Evolutionary conservation across 176 grass and related monocot genomes (phyloP), one percentile per base, ranked within the genome.

Genomic region (Oryza glumipatula): DNA sequence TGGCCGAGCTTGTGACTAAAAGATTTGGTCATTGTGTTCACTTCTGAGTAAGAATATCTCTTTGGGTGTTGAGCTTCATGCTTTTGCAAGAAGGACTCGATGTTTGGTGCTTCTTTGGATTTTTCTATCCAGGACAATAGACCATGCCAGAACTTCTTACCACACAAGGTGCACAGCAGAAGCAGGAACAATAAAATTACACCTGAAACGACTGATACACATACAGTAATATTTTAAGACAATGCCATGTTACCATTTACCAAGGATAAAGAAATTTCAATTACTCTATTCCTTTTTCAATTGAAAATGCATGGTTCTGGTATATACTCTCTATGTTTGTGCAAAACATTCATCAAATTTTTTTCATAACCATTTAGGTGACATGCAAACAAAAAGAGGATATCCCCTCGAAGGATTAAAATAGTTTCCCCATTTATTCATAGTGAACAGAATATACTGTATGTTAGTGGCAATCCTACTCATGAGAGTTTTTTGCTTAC

Each of bases 1-100:
- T 92, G 86, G 9, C 90, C 90, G 39, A 92, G 9, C 16, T 91
- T 88, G 32, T 91, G 46, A 35, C 61, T 33, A 19, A 91, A 88
- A 28, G 87, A 76, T 79, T 26, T 51, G 1, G 90, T 92, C 52
- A 92, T 88, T 17, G 65, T 74, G 35, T 90, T 85, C 52, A 93
- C 67, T 74, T 93, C 76, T 47, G 47, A 69, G 8, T 92, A 92
- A 61, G 80, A 21, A 21, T 87, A 92, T 24, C 75, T 79, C 66
- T 71, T 87, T 1, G 91, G 87, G 24, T 23, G 35, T 23, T 84
- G 32, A 7, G 69, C 17, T 89, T 80, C 75, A 74, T 89, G 43
- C n/a, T 75, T 72, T 68, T 77, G 74, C 8, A 89, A 73, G 76
- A 87, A 87, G 24, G 81, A 63, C 35, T 83, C 81, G 24, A 82